Percentiles rank a stretch among this genome's conserved stretches.
Conservation (phyloP, 1,139 yeast genomes). For the Suzukiozyma palmioleophila region DNA sequence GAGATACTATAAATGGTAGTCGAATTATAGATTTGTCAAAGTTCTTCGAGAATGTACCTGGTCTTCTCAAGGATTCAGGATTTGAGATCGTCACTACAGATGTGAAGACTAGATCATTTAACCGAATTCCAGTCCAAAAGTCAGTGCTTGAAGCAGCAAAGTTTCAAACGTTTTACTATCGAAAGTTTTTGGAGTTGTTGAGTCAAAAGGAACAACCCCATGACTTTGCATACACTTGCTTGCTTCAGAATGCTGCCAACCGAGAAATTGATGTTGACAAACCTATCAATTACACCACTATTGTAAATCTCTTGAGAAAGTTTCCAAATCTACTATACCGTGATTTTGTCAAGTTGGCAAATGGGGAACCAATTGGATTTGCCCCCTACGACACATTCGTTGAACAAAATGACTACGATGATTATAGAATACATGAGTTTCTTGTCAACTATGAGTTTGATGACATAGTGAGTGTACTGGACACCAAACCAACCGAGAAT, state of each 20-base stretch:
- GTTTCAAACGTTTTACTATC: conserved; percentile 56
- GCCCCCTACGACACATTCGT: conserved; percentile 29
- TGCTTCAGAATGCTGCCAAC: conserved; percentile 41
- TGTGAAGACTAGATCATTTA: conserved; percentile 51
- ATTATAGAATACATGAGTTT: conserved; percentile 1
- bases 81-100: conserved; percentile 41
- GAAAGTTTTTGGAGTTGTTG: conserved; percentile 35
- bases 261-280: conserved; percentile 46
- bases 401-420: conserved; percentile 1
- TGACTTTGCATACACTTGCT: conserved; percentile 23
- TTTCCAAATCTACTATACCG: conserved; percentile 27
- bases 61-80: conserved; percentile 15
- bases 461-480: not conserved
- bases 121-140: conserved; percentile 39
- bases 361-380: conserved; percentile 44
- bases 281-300: conserved; percentile 39
- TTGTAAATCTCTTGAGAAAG: conserved; percentile 32
- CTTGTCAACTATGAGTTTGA: not conserved
- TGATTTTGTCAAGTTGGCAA: conserved; percentile 44
- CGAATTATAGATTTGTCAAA: conserved; percentile 18
- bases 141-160: conserved; percentile 48
- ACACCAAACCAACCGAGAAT: not conserved
- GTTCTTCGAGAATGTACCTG: conserved; percentile 15
- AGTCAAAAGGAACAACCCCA: conserved; percentile 17
- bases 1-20: conserved; percentile 10